Evolutionary conservation across 176 grass and related monocot genomes (phyloP), one percentile per base, ranked within the genome.

Genomic region (Pontederia paniculata): DNA sequence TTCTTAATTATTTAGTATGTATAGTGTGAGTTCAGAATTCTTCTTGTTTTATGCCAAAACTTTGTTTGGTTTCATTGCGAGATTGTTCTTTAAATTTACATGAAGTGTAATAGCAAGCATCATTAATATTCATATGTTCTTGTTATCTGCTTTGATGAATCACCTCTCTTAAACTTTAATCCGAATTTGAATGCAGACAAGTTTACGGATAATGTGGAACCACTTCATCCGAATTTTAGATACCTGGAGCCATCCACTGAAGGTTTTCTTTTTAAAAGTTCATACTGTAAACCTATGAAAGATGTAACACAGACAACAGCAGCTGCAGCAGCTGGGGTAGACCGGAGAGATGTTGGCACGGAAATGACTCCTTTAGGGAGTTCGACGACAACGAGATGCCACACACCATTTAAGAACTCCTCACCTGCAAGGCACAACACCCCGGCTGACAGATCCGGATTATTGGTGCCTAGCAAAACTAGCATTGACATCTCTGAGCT

Each of bases 401-500:
- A 75, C 50, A 89, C 93, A 64, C 93, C 93, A 22, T 50, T 77
- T 52, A 81, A 88, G 74, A 88, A 66, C 83, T 59, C 74, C 23
- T 98, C 94, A 17, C 94, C 94, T 19, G 57, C 57, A 16, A 59
- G 87, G 77, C 93, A 98, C 79, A 98, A 98, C 66, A 98, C 94
- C 12, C 94, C 94, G 8, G 76, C 74, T 47, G 73, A 67, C 63
- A 77, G 79, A 59, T 98, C 94, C 2, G 94, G 94, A 1, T 69
- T 81, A 42, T 69, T 98, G 67, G 75, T 91, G 63, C 72, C 86
- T 51, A 81, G 75, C 65, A 54, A 65, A 45, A 52, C 22, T 22
- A 54, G 72, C 68, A 59, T 70, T 17, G 70, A 75, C 56, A 89
- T 89, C 63, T 78, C 86, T 20, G 81, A 89, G 56, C 71, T 89